Evolutionary conservation across 352 stramenopile species (phyloP).

Genomic region (Pythium inflatum): DNA sequence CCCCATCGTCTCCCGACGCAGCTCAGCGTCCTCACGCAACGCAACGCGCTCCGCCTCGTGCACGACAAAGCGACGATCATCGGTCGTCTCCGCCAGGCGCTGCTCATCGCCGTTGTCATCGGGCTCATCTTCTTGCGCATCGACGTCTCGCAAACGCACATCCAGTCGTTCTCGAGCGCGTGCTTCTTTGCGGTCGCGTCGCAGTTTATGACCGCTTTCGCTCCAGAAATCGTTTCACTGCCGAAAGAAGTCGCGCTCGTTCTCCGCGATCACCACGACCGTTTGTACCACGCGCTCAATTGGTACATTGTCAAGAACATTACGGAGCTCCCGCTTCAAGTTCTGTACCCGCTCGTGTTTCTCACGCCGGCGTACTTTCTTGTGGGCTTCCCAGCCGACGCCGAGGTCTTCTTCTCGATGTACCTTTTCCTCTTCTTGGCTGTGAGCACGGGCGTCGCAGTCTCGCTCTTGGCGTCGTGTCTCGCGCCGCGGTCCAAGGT

Average conservation of each 20-base stretch:
- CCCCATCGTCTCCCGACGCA: conserved; percentile 9
- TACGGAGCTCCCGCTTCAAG: conserved; percentile 51
- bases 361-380: conserved; percentile 52
- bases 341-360: conserved; percentile 46
- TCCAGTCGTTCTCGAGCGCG: conserved; percentile 49
- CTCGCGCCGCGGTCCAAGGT: neutral
- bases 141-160: conserved; percentile 38
- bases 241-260: conserved; percentile 38
- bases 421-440: conserved; percentile 31
- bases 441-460: conserved; percentile 23
- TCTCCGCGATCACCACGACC: conserved; percentile 47
- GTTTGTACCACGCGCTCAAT: conserved; percentile 41
- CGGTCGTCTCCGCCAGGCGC: conserved; percentile 22
- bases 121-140: conserved; percentile 57
- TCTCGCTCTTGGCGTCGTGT: conserved; percentile 18
- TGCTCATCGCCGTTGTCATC: conserved; percentile 47
- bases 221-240: conserved; percentile 30
- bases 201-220: conserved; percentile 31
- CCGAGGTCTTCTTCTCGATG: conserved; percentile 39
- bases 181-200: conserved; percentile 56
- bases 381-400: conserved; percentile 41
- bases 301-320: conserved; percentile 61
- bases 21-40: conserved; percentile 27
- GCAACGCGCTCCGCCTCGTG: conserved; percentile 34
- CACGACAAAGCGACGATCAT: conserved; percentile 41